These are phyloP conservation scores for Aspergillus luchuensis DNA, from an alignment of 2,329 filamentous ascomycete genomes.

Conservation along the genomic window DNA sequence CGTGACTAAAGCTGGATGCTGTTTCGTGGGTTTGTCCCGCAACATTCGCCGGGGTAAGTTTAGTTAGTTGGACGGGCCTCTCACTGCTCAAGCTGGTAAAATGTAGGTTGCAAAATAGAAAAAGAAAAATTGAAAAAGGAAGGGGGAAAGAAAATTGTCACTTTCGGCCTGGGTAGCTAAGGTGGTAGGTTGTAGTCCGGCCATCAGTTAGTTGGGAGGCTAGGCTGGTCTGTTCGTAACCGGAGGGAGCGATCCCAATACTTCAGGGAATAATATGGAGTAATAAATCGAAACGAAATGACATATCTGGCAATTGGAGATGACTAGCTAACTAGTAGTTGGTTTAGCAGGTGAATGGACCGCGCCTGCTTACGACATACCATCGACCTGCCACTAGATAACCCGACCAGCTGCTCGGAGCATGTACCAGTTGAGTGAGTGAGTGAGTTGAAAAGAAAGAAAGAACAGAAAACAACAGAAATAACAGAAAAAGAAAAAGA, in stretches of 20 bases:
- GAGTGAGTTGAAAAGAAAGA: neutral
- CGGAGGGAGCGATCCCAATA: neutral
- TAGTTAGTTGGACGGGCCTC: conserved; percentile 11
- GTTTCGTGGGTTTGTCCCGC: conserved; percentile 27
- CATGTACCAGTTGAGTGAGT: neutral
- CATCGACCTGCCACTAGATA: neutral
- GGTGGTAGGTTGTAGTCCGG: neutral
- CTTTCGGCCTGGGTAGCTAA: neutral
- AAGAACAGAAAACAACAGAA: neutral
- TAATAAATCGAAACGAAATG: neutral
- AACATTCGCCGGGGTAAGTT: conserved; percentile 21
- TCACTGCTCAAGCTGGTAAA: conserved; percentile 2
- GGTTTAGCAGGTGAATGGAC: neutral
- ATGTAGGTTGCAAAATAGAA: neutral
- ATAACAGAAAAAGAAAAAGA: neutral
- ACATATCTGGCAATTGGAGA: neutral
- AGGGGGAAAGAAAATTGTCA: too few species aligned
- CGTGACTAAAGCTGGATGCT: conserved; percentile 12
- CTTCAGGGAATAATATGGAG: neutral
- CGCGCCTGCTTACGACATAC: neutral
- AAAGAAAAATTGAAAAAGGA: too few species aligned
- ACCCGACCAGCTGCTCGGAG: neutral
- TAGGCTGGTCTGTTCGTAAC: neutral
- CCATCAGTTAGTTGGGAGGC: neutral
- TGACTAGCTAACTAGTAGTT: too few species aligned